Conservation (phyloP, 2,329 filamentous ascomycete genomes). For the Fusarium xyrophilum region DNA sequence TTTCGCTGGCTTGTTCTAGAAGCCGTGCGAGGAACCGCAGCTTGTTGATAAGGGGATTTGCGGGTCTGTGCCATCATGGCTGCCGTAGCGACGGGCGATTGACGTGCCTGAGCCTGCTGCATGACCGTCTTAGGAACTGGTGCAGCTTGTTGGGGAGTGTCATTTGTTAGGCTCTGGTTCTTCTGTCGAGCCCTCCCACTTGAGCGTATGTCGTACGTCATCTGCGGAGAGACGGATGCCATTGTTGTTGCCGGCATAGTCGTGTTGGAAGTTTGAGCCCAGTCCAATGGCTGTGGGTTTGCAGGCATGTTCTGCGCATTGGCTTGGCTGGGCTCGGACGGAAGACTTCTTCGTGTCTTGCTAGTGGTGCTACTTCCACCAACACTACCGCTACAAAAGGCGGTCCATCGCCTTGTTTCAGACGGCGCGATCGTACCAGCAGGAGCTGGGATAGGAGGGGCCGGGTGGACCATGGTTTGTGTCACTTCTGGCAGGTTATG, state of each 20-base stretch:
- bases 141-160: constrained; percentile 14
- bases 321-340: constrained; percentile 19
- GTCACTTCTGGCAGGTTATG: constrained; percentile 18
- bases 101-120: constrained; percentile 36
- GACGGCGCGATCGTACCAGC: constrained; percentile 15
- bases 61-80: constrained; percentile 43
- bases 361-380: background rate
- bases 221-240: constrained; percentile 26
- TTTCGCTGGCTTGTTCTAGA: constrained; percentile 48
- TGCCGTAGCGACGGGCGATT: constrained; percentile 40
- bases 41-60: constrained; percentile 44
- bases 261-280: constrained; percentile 13
- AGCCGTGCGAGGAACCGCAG: constrained; percentile 38
- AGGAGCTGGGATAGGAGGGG: constrained; percentile 16
- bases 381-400: background rate
- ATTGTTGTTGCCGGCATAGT: constrained; percentile 1
- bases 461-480: constrained; percentile 12
- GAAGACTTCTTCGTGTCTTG: constrained; percentile 26
- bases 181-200: constrained; percentile 2
- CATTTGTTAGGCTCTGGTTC: constrained; percentile 12
- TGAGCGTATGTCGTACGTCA: constrained; percentile 9
- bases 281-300: constrained; percentile 27
- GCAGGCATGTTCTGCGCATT: background rate
- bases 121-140: constrained; percentile 24
- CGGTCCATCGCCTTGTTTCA: constrained; percentile 24